Conservation (phyloP, 169 alveolate genomes). For the Theileria parva region DNA sequence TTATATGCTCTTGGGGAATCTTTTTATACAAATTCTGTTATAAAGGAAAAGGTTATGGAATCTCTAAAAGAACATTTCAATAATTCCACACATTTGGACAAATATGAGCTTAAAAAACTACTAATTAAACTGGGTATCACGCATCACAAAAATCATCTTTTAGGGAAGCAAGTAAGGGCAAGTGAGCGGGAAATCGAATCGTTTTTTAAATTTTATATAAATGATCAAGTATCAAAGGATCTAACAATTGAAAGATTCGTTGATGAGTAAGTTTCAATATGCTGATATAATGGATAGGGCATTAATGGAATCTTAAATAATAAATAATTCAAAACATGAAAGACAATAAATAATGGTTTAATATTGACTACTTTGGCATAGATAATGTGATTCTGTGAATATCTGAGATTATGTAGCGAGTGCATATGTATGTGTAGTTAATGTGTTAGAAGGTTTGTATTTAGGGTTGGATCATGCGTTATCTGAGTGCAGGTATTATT, state of each 20-base stretch:
- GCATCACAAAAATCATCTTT: too few relatives aligned
- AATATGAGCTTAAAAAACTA: conserved; percentile 21
- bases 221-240: conserved; percentile 14
- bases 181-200: conserved; percentile 50
- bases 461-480: conserved; percentile 6
- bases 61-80: conserved; percentile 45
- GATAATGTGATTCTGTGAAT: not conserved
- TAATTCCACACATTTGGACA: conserved; percentile 10
- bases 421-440: conserved; percentile 10
- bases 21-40: conserved; percentile 46
- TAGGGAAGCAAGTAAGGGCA: conserved; percentile 46
- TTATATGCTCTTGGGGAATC: conserved; percentile 55
- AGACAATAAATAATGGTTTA: not conserved
- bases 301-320: not conserved
- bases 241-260: conserved; percentile 30
- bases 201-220: conserved; percentile 29
- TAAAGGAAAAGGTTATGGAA: conserved; percentile 35
- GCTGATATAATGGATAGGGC: not conserved
- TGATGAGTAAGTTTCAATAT: conserved; percentile 29
- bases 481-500: conserved; percentile 5
- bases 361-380: not conserved
- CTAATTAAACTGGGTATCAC: conserved; percentile 47
- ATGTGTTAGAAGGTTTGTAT: not conserved
- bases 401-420: not conserved
- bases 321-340: not conserved